phyloP scores from a whole-genome alignment of 2,329 filamentous ascomycete genomes.

The Metarhizium sp. region DNA sequence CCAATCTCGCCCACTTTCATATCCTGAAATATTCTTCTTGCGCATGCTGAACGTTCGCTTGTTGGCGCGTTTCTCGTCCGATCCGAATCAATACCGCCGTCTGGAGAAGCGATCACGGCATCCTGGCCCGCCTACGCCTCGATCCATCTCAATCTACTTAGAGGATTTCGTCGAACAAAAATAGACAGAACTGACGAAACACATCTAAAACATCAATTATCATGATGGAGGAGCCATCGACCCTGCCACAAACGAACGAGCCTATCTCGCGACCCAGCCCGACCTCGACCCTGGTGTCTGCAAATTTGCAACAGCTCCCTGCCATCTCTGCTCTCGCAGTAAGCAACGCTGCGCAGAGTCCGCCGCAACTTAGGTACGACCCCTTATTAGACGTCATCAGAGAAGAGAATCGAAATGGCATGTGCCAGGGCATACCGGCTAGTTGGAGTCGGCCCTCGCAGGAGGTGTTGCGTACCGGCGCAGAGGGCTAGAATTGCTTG shows the following conservation, averaged over 20 bases:
- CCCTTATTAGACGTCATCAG: neutral
- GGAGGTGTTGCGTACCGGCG: no score
- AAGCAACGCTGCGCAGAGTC: slow-evolving; percentile 27
- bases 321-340: slow-evolving; percentile 36
- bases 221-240: slow-evolving; percentile 38
- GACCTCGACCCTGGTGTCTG: slow-evolving; percentile 35
- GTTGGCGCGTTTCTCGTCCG: no score
- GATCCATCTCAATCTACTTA: no score
- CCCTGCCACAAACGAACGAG: slow-evolving; percentile 32
- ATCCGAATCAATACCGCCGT: no score
- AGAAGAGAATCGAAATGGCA: neutral
- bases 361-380: slow-evolving; percentile 38
- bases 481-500: neutral
- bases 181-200: neutral
- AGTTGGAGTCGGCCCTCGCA: no score
- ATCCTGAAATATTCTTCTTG: no score
- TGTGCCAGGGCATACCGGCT: neutral
- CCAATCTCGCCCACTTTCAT: no score
- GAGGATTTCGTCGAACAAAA: neutral
- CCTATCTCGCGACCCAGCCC: slow-evolving; percentile 41
- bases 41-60: no score
- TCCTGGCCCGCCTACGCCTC: no score
- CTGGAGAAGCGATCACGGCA: no score
- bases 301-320: slow-evolving; percentile 33
- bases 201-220: neutral